Evolutionary conservation across 2,329 filamentous ascomycete genomes (phyloP), one percentile per base, ranked within the genome.

Genomic region (Macrophomina tecta): DNA sequence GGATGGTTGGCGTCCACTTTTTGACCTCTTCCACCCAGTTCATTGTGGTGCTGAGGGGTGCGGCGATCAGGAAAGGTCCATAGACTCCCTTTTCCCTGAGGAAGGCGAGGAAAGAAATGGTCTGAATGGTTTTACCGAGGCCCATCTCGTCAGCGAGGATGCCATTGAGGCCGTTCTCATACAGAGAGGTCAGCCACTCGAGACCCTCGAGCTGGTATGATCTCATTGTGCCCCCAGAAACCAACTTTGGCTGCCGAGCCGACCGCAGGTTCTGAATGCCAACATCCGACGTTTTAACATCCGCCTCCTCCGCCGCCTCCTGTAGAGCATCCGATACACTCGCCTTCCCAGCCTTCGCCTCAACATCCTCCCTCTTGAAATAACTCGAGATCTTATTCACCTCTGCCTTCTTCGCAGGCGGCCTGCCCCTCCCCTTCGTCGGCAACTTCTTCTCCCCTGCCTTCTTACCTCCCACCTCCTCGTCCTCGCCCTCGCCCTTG

Each of bases 11-110:
- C 0, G 93, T 92, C 93, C 94, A 99, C 72, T 90, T 91, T 40
- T 89, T 85, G 72, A 98, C 97, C 74, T 99, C 95, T 49, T 95
- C 91, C 49, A 97, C 90, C 95, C 95, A 99, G 75, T 98, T 99
- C 46, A 91, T 93, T 0, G 97, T 85, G 0, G 95, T 98, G 74
- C 93, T 97, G 4, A 98, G 80, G 0, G 95, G 95, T 0, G 94
- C 93, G 6, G 95, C 90, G 64, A 99, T 93, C 28, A 99, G 80
- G 74, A 97, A 97, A 0, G 95, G 95, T 0, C 95, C 95, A 1
- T 95, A 93, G 6, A 89, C 86, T 56, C 94, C 92, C 71, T 94
- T 90, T 73, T 98, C 94, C 70, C 94, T 89, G 14, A 98, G 82
- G 68, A 97, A 89, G 0, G 94, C 94, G 46, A 97, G 89, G 69